phyloP scores from a whole-genome alignment of 345 rosid species.

The Punica granatum region DNA sequence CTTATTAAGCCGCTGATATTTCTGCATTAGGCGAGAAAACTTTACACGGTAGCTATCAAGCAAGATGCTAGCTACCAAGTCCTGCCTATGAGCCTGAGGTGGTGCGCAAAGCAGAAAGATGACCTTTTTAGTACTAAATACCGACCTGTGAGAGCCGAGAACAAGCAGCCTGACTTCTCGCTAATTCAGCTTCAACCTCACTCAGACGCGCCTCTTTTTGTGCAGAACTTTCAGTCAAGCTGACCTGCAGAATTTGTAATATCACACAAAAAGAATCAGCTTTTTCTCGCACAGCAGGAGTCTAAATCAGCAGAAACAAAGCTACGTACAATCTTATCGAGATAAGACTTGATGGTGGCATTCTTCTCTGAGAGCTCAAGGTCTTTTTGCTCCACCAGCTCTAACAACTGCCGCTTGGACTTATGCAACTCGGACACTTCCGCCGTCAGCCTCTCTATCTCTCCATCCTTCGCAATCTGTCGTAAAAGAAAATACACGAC shows the following conservation, averaged over 20 bases:
- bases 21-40: not conserved
- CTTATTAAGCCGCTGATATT: no score
- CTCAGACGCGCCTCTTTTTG: conserved; percentile 57
- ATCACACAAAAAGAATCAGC: not conserved
- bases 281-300: not conserved
- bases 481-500: conserved; percentile 2
- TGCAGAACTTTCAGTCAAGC: conserved; percentile 54
- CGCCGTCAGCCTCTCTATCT: conserved; percentile 55
- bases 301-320: not conserved
- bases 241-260: conserved; percentile 32
- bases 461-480: conserved; percentile 84
- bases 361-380: conserved; percentile 73
- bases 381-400: conserved; percentile 77
- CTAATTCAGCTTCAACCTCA: conserved; percentile 62
- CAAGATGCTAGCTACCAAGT: not conserved
- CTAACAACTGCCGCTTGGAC: conserved; percentile 82
- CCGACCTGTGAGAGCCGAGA: conserved; percentile 69
- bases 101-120: not conserved
- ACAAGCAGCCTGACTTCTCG: conserved; percentile 51
- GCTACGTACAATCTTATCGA: conserved; percentile 72
- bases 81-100: not conserved
- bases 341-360: conserved; percentile 53
- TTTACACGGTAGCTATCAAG: not conserved
- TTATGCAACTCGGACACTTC: conserved; percentile 71
- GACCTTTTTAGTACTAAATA: not conserved